Base-by-base conservation (phyloP, 106 monocot genomes). In the Acorus calamus region DNA sequence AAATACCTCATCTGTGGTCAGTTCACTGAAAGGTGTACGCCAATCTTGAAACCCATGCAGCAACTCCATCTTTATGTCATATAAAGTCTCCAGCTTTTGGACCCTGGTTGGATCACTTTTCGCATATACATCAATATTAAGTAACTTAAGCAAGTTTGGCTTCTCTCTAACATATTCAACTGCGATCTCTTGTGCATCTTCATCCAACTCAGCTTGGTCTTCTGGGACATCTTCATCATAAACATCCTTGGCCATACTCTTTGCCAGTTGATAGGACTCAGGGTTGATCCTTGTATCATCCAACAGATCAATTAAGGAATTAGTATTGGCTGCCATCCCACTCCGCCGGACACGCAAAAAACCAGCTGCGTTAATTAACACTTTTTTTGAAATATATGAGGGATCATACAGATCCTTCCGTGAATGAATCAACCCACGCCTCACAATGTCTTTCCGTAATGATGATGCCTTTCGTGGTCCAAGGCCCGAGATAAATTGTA, bases 251-350 rank as follows among this genome's bases (percentile, higher is more conserved):
- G 98, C 98, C 74, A 98, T 72, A 12, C 63, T 78, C 47, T 87
- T 87, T 62, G 98, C 98, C 59, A 92, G 64, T 3, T 81, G 85
- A 76, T 92, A 98, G 6, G 98, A 98, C 67, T 98, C 98, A 0
- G 98, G 98, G 83, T 98, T 91, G 71, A 98, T 98, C 66, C 98
- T 82, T 62, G 98, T 92, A 67, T 98, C 98, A 73, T 98, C 98
- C 68, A 98, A 69, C 11, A 88, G 60, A 56, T 92, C 98, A 55
- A 98, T 91, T 3, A 87, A 68, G 53, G 85, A 84, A 64, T 76
- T 79, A 70, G 82, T 87, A 41, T 74, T 69, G 13, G 71, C 68
- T 56, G 88, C 87, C 49, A 78, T 80, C 3, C 98, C 98, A 65
- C 83, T 98, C 0, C 76, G 77, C 54, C 92, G 80, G 3, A 98